Evolutionary conservation across 106 monocot genomes (phyloP), one percentile per base, ranked within the genome.

Genomic region (Apostasia shenzhenica): DNA sequence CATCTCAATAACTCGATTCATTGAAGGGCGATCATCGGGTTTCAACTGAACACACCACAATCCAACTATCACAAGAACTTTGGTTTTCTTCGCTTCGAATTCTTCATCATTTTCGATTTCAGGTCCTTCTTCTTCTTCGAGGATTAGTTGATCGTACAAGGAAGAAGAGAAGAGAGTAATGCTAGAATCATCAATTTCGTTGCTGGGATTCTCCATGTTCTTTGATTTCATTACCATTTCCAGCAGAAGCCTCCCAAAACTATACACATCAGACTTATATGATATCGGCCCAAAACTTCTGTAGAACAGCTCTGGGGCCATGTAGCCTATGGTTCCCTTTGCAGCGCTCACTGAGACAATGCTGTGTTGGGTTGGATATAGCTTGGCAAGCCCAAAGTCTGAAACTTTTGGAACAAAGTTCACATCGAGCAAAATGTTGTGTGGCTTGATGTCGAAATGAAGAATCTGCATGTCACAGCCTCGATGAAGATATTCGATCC

Each of bases 21-120:
- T 82, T 3, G 74, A 53, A 37, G 82, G 82, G 1, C 82, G 74
- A 60, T 78, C 63, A 8, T 8, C 67, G n/a, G 82, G 82, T 63
- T 67, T 78, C 82, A 73, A 78, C 39, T 82, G 82, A 60, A 82
- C 75, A 46, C 81, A 82, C 82, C 82, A 82, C 12, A 82, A 57
- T 14, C 74, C 78, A 37, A 71, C 74, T 42, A 73, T 73, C 8
- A 66, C 55, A 8, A 82, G 78, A 53, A 55, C 55, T 10, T 42
- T 69, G 11, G 13, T 6, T 47, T 74, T 78, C 44, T 75, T 75
- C 26, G 56, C 41, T 2, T 75, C 67, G 7, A 66, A 78, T 41
- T 39, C 47, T 41, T 60, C 78, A 5, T 42, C 59, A 26, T 3
- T 55, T 55, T 67, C 67, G 3, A 47, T 67, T 7, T 6, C 70